phyloP scores from a whole-genome alignment of 805 yeast species.

The Pichia manshurica region DNA sequence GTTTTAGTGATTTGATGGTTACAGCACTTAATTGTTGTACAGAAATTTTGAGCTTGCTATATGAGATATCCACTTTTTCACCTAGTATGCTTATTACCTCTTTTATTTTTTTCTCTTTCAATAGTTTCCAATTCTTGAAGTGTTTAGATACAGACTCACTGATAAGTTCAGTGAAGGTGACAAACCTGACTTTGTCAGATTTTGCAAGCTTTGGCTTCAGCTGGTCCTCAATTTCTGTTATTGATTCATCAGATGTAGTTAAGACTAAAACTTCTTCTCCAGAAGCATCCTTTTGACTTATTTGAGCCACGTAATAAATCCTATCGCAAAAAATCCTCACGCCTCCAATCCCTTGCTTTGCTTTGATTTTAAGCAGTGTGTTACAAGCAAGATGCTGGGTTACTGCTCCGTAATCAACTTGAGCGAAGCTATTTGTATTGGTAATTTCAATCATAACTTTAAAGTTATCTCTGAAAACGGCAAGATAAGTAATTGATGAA shows the following conservation, averaged over 20 bases:
- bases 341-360: background rate
- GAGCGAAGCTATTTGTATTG: too few species aligned
- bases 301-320: background rate
- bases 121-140: constrained; percentile 3
- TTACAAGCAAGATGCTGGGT: background rate
- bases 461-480: too few species aligned
- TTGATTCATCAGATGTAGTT: constrained; percentile 5
- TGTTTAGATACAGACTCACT: background rate
- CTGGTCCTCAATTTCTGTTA: background rate
- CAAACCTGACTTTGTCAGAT: background rate
- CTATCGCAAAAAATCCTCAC: constrained; percentile 1
- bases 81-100: background rate
- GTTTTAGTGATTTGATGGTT: background rate
- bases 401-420: too few species aligned
- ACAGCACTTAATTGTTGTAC: constrained; percentile 4
- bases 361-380: background rate
- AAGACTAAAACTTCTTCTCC: background rate
- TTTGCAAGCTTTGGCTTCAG: background rate
- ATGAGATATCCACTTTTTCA: background rate
- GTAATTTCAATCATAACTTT: too few species aligned
- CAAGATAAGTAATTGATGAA: too few species aligned
- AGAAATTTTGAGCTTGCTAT: constrained; percentile 3
- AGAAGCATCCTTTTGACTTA: background rate
- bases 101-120: background rate
- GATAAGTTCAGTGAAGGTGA: background rate